phyloP scores from a whole-genome alignment of 768 basidiomycete genomes.

The Favolaschia claudopus region DNA sequence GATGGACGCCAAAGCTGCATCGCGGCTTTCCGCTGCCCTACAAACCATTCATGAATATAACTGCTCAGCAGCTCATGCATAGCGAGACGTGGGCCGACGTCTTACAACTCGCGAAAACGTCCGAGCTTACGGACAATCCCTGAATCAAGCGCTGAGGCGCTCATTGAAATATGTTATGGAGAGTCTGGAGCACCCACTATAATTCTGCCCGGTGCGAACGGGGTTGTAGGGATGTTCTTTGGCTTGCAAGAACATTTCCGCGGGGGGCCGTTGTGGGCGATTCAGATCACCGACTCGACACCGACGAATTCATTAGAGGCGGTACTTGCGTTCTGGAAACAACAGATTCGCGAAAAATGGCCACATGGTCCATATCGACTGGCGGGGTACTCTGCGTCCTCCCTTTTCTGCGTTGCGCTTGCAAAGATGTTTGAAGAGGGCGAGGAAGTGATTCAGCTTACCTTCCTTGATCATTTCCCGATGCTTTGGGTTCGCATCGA shows the following conservation, averaged over 20 bases:
- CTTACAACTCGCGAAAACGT: conserved; percentile 1
- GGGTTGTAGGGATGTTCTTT: neutral
- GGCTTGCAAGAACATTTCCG: conserved; percentile 2
- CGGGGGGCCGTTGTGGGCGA: neutral
- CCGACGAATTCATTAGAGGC: conserved; percentile 1
- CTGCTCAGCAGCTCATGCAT: conserved; percentile 6
- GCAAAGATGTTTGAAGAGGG: conserved; percentile 8
- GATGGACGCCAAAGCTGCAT: conserved; percentile 40
- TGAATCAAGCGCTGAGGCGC: neutral
- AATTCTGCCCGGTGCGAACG: conserved; percentile 5
- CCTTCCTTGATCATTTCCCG: conserved; percentile 13
- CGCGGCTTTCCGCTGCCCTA: conserved; percentile 35
- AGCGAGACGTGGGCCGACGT: neutral
- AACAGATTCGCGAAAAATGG: neutral
- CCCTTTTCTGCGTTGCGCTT: neutral
- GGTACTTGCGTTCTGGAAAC: neutral
- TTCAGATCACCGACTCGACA: conserved; percentile 8
- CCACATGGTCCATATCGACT: conserved; percentile 16
- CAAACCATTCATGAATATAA: conserved; percentile 28
- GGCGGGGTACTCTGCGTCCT: neutral
- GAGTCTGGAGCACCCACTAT: neutral
- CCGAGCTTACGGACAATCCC: conserved; percentile 15
- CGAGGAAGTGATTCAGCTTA: conserved; percentile 7
- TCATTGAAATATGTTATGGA: conserved; percentile 9
- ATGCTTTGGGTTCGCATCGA: neutral